These are phyloP conservation scores for Pseudocercospora macadamiae DNA, from an alignment of 2,329 filamentous ascomycete genomes.

Conservation along the genomic window DNA sequence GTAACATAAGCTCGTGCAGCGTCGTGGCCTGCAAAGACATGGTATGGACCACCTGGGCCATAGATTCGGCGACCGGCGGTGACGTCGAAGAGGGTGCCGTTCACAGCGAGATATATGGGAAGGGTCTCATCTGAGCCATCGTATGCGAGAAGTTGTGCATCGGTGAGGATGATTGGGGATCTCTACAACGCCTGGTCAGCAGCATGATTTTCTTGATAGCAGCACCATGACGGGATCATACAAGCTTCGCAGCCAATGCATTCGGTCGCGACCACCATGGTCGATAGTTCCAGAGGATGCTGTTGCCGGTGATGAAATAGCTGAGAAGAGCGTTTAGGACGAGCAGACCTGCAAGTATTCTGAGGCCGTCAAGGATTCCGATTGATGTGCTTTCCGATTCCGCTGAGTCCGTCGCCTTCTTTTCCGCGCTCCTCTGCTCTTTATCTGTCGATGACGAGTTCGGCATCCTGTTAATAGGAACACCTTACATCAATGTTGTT, in stretches of 20 bases:
- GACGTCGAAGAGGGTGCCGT: conserved; percentile 85
- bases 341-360: conserved; percentile 39
- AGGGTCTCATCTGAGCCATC: conserved; percentile 74
- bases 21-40: conserved; percentile 83
- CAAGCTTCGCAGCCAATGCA: conserved; percentile 37
- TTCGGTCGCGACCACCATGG: conserved; percentile 63
- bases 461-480: background rate
- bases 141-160: conserved; percentile 71
- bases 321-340: conserved; percentile 41
- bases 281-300: conserved; percentile 68
- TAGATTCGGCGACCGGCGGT: conserved; percentile 57
- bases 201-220: conserved; percentile 5
- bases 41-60: conserved; percentile 79
- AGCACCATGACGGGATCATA: background rate
- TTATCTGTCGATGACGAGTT: background rate
- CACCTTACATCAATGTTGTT: background rate
- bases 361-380: conserved; percentile 36
- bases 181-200: conserved; percentile 38
- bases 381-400: conserved; percentile 1
- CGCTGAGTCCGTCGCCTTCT: background rate
- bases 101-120: conserved; percentile 89
- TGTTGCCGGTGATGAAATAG: conserved; percentile 48
- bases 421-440: background rate
- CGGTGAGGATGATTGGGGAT: conserved; percentile 71
- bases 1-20: conserved; percentile 89